Evolutionary conservation across 768 basidiomycete genomes (phyloP), one percentile per base, ranked within the genome.

Genomic region (Pulveroboletus frians): DNA sequence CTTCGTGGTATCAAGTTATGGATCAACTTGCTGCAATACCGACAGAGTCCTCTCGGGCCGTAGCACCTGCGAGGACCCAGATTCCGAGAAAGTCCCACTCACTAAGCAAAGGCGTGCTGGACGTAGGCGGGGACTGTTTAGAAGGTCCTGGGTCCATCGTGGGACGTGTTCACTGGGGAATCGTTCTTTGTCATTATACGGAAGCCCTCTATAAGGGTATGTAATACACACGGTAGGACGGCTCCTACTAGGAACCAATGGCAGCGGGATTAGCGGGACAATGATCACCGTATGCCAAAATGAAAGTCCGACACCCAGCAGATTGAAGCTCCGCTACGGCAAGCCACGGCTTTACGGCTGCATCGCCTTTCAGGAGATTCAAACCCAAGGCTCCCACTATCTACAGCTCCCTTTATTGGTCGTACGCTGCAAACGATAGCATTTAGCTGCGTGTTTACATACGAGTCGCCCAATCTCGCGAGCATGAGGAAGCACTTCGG

Each of bases 331-430:
- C 23, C 23, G 23, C 23, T 23, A 5, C 23, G 23, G 23, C 23
- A 23, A 5, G 23, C 23, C 23, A 23, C 23, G 23, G 5, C 5
- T 5, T 23, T n/a, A n/a, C n/a, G n/a, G n/a, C n/a, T n/a, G n/a
- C n/a, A n/a, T n/a, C n/a, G n/a, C n/a, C n/a, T n/a, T 90, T 97
- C 67, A 77, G 88, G 42, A 95, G 92, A 63, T 89, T 99, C 64
- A 71, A 97, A 61, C 95, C 94, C n/a, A 95, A 91, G 69, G 89
- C 92, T 0, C 71, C 76, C 36, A 43, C 71, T 1, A 62, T 92
- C 20, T 95, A 93, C 68, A 74, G 76, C 13, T 70, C 77, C n/a
- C 76, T 90, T 18, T 77, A 97, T 20, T 84, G 93, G 97, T 56
- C 80, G 81, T 14, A 59, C 79, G 3, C 71, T 97, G 3, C 95